Conservation (phyloP, 805 yeast genomes). For the Candida fluviatilis region DNA sequence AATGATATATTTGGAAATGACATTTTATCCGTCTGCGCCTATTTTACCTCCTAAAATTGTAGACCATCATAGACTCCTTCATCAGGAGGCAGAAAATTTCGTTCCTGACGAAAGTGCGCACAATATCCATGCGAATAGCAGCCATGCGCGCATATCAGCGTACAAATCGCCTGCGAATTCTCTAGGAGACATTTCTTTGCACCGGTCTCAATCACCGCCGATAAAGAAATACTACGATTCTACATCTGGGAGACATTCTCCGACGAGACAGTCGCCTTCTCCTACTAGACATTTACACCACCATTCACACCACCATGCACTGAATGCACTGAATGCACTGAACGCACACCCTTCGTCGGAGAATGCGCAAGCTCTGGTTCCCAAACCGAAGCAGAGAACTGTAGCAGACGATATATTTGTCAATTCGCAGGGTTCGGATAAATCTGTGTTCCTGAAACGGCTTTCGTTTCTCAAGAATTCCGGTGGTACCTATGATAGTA, state of each 20-base stretch:
- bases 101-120: too few relatives aligned
- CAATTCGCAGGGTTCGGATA: constrained; percentile 10
- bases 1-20: constrained; percentile 82
- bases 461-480: constrained; percentile 2
- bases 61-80: not conserved
- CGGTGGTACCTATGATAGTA: constrained; percentile 1
- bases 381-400: constrained; percentile 8
- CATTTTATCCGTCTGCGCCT: constrained; percentile 69
- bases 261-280: not conserved
- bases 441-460: constrained; percentile 11
- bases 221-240: constrained; percentile 1
- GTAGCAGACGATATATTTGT: constrained; percentile 25
- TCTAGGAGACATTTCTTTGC: not conserved
- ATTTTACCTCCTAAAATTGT: constrained; percentile 36
- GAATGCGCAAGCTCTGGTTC: constrained; percentile 9
- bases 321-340: too few relatives aligned
- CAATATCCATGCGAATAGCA: not conserved
- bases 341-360: constrained; percentile 13
- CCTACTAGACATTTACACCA: not conserved
- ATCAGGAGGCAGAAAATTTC: not conserved
- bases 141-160: not conserved
- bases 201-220: not conserved
- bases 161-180: constrained; percentile 1
- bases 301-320: constrained; percentile 1
- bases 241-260: not conserved